Base-by-base conservation (phyloP, 2,329 filamentous ascomycete genomes). In the Cordyceps cateniannulata region DNA sequence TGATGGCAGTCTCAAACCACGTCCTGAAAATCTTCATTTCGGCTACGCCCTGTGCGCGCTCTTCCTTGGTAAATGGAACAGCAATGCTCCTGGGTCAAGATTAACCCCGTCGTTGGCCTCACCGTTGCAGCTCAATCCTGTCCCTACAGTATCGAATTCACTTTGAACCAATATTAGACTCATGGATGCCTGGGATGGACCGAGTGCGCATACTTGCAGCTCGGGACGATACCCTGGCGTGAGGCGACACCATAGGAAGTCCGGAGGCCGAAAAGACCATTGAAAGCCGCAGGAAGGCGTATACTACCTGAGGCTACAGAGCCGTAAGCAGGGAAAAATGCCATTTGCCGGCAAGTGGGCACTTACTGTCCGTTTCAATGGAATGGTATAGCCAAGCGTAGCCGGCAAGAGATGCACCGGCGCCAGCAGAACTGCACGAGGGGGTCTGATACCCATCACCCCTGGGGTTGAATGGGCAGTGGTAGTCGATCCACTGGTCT, bases 401-500 rank as follows among this genome's bases (percentile, higher is more conserved):
- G 14, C 66, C 66, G 1, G 70, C 67, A 44, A 72, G 61, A 1
- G 69, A 63, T n/a, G 62, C 66, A 4, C 63, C 69, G 7, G 64
- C 66, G 7, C 70, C 70, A 5, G 66, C 63, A 2, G 68, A 70
- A 27, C 68, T 69, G 29, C 65, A 65, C 7, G 66, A 66, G 2
- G 68, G 67, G 32, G 60, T 65, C 48, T 68, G 66, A 47, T 71
- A 71, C 1, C 64, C 62, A 20, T 72, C 69, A 0, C 68, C 70
- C 6, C 70, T 65, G 3, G 69, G 69, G 60, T 70, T 71, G n/a
- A 66, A 67, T 0, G 69, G 66, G 3, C 65, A 62, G 14, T 66
- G 69, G 25, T 65, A 65, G 44, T 72, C 69, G 5, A 72, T 62
- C 62, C 24, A 78, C 58, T 84, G 80, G 1, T 75, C 77, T 0